A percentile compares a stretch with the other conserved stretches of the same genome.
These are phyloP conservation scores for Oryza officinalis DNA, from an alignment of 176 grass and related monocot genomes.

Conservation along the genomic window DNA sequence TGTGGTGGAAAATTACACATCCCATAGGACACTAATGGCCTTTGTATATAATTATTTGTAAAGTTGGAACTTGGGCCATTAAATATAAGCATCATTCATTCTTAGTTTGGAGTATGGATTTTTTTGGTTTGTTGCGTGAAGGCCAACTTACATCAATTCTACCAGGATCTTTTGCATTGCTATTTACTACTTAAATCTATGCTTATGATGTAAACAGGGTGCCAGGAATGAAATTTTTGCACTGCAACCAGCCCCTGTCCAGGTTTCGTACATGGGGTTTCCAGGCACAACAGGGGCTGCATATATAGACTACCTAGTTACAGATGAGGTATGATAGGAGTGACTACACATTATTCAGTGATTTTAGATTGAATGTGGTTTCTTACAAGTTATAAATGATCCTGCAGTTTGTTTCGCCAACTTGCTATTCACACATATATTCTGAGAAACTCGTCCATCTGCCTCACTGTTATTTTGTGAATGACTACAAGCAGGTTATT, in stretches of 20 bases:
- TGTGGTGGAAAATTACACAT: background rate
- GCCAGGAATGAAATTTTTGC: constrained; percentile 94
- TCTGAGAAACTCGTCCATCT: constrained; percentile 90
- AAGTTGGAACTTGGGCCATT: background rate
- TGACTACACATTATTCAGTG: constrained; percentile 1
- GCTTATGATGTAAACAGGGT: constrained; percentile 59
- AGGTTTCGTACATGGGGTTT: constrained; percentile 94
- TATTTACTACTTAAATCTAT: constrained; percentile 3
- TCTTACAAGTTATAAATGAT: constrained; percentile 32
- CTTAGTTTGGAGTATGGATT: background rate
- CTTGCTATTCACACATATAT: constrained; percentile 67
- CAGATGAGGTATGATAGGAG: constrained; percentile 61
- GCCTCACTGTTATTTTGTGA: constrained; percentile 93
- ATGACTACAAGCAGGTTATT: constrained; percentile 84
- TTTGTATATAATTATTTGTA: background rate
- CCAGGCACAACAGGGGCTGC: constrained; percentile 81
- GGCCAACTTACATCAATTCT: background rate
- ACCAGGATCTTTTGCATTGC: background rate
- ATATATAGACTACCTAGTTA: constrained; percentile 89
- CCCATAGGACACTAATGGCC: background rate
- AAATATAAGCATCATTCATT: background rate
- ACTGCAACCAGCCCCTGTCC: constrained; percentile 73
- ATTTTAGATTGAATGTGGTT: constrained; percentile 4
- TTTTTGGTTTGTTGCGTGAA: background rate
- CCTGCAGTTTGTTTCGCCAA: constrained; percentile 90